phyloP scores from a whole-genome alignment of 2,329 filamentous ascomycete species.

The Drechslerella coelobrocha region DNA sequence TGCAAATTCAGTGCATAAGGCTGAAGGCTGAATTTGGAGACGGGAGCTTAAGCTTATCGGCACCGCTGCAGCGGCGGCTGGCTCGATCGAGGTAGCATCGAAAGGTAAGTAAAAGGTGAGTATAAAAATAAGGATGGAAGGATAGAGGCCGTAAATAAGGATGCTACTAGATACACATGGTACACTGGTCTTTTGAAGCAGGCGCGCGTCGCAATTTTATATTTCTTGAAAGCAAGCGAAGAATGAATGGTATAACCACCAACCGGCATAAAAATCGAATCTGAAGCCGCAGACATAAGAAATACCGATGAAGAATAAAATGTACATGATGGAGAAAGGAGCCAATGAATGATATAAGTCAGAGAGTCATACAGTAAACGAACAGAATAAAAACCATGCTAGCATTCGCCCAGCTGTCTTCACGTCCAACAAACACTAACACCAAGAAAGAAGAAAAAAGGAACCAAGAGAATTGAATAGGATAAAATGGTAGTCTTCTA shows the following conservation, averaged over 20 bases:
- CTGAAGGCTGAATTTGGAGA: too few species aligned
- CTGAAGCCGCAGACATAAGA: slow-evolving; percentile 51
- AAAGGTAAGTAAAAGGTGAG: too few species aligned
- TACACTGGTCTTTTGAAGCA: too few species aligned
- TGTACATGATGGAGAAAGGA: background rate
- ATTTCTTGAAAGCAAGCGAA: too few species aligned
- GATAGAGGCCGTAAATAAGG: too few species aligned
- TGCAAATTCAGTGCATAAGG: too few species aligned
- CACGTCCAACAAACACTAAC: slow-evolving; percentile 4
- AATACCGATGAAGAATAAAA: slow-evolving; percentile 55
- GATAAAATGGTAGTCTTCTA: slow-evolving; percentile 31
- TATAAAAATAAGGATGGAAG: too few species aligned
- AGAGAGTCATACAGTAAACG: slow-evolving; percentile 18
- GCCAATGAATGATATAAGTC: slow-evolving; percentile 3
- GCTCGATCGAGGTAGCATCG: too few species aligned
- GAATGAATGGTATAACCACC: background rate
- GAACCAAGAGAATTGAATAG: slow-evolving; percentile 11
- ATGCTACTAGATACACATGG: too few species aligned
- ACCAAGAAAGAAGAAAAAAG: slow-evolving; percentile 21
- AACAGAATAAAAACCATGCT: slow-evolving; percentile 54
- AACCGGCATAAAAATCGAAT: background rate
- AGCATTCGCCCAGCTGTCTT: slow-evolving; percentile 9
- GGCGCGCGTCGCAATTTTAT: too few species aligned
- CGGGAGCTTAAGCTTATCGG: too few species aligned
- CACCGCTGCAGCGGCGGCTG: too few species aligned